Base-by-base conservation (phyloP, 2,329 filamentous ascomycete species). In the Salinomyces thailandicus region DNA sequence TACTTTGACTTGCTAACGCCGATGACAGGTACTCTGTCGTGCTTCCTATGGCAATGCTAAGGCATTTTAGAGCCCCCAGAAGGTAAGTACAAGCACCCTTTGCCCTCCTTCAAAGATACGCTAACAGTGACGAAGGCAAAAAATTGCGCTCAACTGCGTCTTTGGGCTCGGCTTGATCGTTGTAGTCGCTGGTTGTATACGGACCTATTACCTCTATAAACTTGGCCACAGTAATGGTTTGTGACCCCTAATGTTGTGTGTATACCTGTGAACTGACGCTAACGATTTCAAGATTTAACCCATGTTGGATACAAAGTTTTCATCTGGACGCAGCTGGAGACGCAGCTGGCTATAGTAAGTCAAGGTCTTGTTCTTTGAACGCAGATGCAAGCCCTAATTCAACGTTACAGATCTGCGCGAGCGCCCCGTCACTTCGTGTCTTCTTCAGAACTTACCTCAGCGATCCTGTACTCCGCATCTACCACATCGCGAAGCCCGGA, bases 21-120 rank as follows among this genome's bases (percentile, higher is more conserved):
- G n/a, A n/a, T n/a, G n/a, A n/a, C n/a, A n/a, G n/a, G 15, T 49
- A 45, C 35, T 31, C 44, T 4, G 42, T 49, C 6, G 13, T 47
- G 12, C 31, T 49, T 2, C 46, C 46, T 3, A 46, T 64, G 5
- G 53, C 62, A 7, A 55, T 67, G 16, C 56, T 68, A 9, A 55
- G 60, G 53, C 61, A 63, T n/a, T 52, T 68, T 7, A 57, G 63
- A 30, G 60, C 67, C 27, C 54, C 61, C 5, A 38, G n/a, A 20
- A 27, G 30, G 31, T 33, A 18, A 27, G 36, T 22, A n/a, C n/a
- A n/a, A n/a, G n/a, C n/a, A n/a, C n/a, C n/a, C n/a, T n/a, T 22
- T 4, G 14, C 3, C 7, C 33, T 18, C 20, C 20, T 7, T n/a
- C n/a, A 24, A 7, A n/a, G 20, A 24, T n/a, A 24, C 17, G 13